phyloP scores from a whole-genome alignment of 768 basidiomycete genomes.

The Inosperma sp. region DNA sequence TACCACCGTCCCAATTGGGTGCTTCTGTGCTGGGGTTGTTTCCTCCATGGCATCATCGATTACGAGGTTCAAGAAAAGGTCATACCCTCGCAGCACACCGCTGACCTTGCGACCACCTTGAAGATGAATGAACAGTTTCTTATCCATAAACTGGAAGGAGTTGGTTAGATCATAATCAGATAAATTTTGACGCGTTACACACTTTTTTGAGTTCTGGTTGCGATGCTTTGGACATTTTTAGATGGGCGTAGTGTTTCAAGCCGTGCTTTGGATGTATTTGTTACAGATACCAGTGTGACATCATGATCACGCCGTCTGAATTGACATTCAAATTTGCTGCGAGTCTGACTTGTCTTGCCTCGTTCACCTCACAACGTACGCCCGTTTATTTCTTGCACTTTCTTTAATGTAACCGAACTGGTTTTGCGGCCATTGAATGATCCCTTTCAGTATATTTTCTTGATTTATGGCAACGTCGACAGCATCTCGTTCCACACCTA shows the following conservation, averaged over 20 bases:
- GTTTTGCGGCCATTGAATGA: constrained; percentile 1
- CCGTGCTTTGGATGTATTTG: constrained; percentile 39
- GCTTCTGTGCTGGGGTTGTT: constrained; percentile 81
- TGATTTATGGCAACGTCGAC: constrained; percentile 41
- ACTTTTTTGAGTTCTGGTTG: constrained; percentile 99
- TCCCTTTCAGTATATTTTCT: background rate
- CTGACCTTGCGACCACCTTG: constrained; percentile 95
- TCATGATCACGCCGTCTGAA: no score
- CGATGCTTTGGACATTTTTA: constrained; percentile 84
- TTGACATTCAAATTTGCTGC: no score
- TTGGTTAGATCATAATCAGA: background rate
- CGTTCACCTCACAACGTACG: constrained; percentile 11
- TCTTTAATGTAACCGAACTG: no score
- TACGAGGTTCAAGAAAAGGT: constrained; percentile 97
- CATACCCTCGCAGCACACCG: constrained; percentile 92
- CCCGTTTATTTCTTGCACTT: background rate
- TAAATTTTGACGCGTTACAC: background rate
- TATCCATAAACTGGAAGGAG: constrained; percentile 88
- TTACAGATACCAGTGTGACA: no score
- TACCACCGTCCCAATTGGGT: constrained; percentile 89
- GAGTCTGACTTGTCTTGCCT: background rate
- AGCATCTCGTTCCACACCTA: constrained; percentile 32
- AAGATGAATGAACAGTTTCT: constrained; percentile 89
- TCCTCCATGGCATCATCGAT: constrained; percentile 96
- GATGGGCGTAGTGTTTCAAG: constrained; percentile 12